phyloP scores from a whole-genome alignment of 257 asterid genomes.

The Salvia rosmarinus region DNA sequence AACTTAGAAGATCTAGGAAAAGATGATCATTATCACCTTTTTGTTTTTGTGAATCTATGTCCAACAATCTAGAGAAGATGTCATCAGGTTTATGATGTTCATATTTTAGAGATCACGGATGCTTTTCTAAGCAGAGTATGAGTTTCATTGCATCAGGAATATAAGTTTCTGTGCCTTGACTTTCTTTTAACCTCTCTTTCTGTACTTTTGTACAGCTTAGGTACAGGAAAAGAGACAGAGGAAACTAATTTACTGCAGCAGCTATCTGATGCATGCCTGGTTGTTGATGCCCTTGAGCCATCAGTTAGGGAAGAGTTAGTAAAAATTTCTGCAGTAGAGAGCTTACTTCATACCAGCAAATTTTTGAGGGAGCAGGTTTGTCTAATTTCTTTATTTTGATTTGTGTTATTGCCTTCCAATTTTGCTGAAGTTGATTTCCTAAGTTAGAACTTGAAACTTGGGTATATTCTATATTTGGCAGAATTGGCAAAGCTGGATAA shows the following conservation, averaged over 20 bases:
- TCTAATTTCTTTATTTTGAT: slow-evolving; percentile 19
- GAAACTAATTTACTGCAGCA: slow-evolving; percentile 88
- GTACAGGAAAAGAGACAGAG: slow-evolving; percentile 94
- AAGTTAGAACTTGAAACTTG: slow-evolving; percentile 33
- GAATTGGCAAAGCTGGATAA: slow-evolving; percentile 92
- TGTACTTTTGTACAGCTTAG: slow-evolving; percentile 66
- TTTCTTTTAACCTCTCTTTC: slow-evolving; percentile 27
- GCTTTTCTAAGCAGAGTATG: slow-evolving; percentile 25
- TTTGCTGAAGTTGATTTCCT: slow-evolving; percentile 28
- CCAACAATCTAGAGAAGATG: neutral
- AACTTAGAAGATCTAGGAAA: slow-evolving; percentile 19
- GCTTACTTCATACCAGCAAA: slow-evolving; percentile 94
- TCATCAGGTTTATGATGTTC: too few species aligned
- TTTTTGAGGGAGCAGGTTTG: slow-evolving; percentile 98
- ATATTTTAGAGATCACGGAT: slow-evolving; percentile 21
- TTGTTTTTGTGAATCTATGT: neutral
- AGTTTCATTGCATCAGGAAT: slow-evolving; percentile 17
- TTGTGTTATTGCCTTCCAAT: slow-evolving; percentile 23
- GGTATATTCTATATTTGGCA: slow-evolving; percentile 41
- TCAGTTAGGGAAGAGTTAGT: slow-evolving; percentile 97
- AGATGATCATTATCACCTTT: neutral
- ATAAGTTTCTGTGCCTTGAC: neutral
- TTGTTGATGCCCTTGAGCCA: slow-evolving; percentile 98
- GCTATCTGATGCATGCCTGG: slow-evolving; percentile 94
- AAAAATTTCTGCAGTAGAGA: slow-evolving; percentile 85